Conservation (phyloP, 257 asterid genomes). For the Nemophila menziesii region DNA sequence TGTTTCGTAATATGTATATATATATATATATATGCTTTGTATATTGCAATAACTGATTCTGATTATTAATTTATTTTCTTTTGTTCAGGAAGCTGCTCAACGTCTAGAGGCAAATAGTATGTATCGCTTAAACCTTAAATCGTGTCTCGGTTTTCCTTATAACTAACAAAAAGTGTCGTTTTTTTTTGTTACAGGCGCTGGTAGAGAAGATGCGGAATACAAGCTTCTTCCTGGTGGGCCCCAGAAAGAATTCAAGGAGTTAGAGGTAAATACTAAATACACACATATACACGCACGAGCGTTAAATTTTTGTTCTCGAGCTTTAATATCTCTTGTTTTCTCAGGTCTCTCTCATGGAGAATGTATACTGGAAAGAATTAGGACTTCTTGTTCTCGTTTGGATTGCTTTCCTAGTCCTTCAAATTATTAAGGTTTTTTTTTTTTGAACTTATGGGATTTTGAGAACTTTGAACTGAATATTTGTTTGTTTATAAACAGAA, state of each 20-base stretch:
- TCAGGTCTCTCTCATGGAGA: constrained; percentile 63
- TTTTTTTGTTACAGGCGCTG: constrained; percentile 10
- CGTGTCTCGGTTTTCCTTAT: no score
- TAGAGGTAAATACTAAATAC: constrained; percentile 33
- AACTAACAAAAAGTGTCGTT: not conserved
- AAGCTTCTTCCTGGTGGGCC: constrained; percentile 74
- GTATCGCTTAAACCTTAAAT: constrained; percentile 12
- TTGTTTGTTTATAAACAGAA: constrained; percentile 41
- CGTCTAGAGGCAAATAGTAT: constrained; percentile 37
- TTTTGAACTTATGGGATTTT: not conserved
- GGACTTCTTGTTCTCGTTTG: constrained; percentile 81
- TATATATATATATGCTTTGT: not conserved
- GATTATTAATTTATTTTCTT: not conserved
- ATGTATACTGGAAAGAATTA: constrained; percentile 84
- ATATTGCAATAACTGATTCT: not conserved
- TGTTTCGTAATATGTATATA: not conserved
- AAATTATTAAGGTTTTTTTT: constrained; percentile 53
- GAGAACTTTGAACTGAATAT: not conserved
- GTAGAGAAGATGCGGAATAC: constrained; percentile 59
- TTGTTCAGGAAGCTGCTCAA: constrained; percentile 61
- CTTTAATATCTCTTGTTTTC: constrained; percentile 13
- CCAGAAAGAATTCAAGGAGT: constrained; percentile 18
- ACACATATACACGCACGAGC: no score
- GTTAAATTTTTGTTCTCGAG: no score
- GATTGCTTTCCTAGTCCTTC: constrained; percentile 73